Conservation (phyloP, 129 eudicot genomes). For the Lonicera japonica region DNA sequence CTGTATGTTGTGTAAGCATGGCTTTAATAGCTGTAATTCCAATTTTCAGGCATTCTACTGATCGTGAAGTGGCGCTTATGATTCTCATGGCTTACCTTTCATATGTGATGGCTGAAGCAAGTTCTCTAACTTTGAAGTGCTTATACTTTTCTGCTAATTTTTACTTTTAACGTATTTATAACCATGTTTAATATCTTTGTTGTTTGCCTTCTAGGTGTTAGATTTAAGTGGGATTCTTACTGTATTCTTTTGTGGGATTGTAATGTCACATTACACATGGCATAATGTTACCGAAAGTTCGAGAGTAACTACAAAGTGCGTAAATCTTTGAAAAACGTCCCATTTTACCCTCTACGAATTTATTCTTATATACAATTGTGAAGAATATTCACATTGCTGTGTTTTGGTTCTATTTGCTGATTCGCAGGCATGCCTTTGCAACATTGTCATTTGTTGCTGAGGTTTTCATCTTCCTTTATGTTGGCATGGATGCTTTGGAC, state of each 20-base stretch:
- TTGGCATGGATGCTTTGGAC: conserved; percentile 94
- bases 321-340: conserved; percentile 2
- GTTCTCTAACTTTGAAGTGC: background rate
- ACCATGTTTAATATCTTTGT: background rate
- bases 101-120: conserved; percentile 71
- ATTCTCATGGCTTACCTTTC: conserved; percentile 86
- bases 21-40: background rate
- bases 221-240: conserved; percentile 80
- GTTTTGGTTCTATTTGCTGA: background rate
- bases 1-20: no score
- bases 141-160: background rate
- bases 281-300: conserved; percentile 66
- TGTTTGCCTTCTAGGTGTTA: conserved; percentile 43
- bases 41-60: conserved; percentile 67
- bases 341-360: background rate
- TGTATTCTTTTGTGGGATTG: conserved; percentile 89
- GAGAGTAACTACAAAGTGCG: conserved; percentile 68
- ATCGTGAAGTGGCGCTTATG: conserved; percentile 82
- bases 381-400: conserved; percentile 6
- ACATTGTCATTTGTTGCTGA: conserved; percentile 78
- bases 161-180: background rate
- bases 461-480: conserved; percentile 79
- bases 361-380: background rate
- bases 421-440: conserved; percentile 72
- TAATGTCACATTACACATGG: conserved; percentile 96